phyloP scores from a whole-genome alignment of 176 grass and related monocot genomes.

The Oropetium thomaeum region DNA sequence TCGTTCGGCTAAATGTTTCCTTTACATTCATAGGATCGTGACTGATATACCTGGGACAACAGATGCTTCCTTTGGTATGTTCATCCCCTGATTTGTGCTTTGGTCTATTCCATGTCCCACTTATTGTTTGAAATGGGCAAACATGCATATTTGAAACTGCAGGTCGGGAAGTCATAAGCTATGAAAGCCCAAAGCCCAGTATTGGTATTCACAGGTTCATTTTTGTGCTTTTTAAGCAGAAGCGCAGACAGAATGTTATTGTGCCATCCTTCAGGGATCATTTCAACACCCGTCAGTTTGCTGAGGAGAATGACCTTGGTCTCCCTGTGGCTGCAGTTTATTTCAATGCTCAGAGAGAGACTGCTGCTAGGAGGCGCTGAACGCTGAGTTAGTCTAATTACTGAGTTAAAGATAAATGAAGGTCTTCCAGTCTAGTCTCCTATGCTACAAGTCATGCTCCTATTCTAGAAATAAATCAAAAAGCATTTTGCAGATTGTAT shows the following conservation, averaged over 20 bases:
- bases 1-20: constrained; percentile 27
- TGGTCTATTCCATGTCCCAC: not conserved
- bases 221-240: constrained; percentile 93
- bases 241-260: constrained; percentile 39
- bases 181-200: constrained; percentile 81
- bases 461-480: constrained; percentile 37
- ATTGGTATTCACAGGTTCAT: constrained; percentile 97
- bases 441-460: constrained; percentile 1
- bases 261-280: constrained; percentile 52
- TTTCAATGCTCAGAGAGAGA: constrained; percentile 91
- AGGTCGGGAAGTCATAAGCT: constrained; percentile 66
- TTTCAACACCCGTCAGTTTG: constrained; percentile 83
- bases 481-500: constrained; percentile 39
- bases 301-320: constrained; percentile 72
- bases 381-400: not conserved
- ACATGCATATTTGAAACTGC: constrained; percentile 2
- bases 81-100: constrained; percentile 12
- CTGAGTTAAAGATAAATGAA: constrained; percentile 17
- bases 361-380: constrained; percentile 76
- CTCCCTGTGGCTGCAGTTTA: constrained; percentile 89
- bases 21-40: constrained; percentile 69
- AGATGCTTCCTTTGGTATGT: constrained; percentile 78
- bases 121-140: constrained; percentile 16
- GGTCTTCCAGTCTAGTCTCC: not conserved
- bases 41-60: constrained; percentile 96